Conservation (phyloP, 2,329 filamentous ascomycete genomes). For the Colletotrichum lini region DNA sequence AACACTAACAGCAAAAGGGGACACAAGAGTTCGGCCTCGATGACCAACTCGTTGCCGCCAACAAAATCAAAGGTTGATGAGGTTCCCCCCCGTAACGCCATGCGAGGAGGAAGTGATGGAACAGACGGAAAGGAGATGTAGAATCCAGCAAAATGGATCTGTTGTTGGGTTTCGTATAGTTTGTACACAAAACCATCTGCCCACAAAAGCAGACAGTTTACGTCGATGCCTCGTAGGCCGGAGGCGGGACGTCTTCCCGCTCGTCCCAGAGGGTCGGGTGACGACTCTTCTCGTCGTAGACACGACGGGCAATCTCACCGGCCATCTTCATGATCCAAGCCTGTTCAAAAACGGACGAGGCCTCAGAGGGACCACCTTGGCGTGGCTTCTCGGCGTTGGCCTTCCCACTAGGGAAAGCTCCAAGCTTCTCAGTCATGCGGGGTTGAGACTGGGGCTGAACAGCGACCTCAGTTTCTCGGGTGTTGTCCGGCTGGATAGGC, state of each 20-base stretch:
- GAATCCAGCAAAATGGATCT: conserved; percentile 21
- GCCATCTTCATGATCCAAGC: conserved; percentile 96
- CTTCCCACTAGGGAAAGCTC: conserved; percentile 48
- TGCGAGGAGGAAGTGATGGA: conserved; percentile 39
- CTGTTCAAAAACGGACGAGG: conserved; percentile 76
- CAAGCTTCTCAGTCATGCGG: conserved; percentile 45
- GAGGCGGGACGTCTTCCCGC: conserved; percentile 70
- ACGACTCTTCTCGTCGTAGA: conserved; percentile 86
- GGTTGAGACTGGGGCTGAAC: conserved; percentile 34
- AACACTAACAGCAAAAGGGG: conserved; percentile 34
- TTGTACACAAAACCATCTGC: conserved; percentile 36
- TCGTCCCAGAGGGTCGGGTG: conserved; percentile 68
- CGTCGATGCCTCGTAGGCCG: conserved; percentile 71
- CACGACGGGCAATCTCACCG: conserved; percentile 87
- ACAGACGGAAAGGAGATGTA: conserved; percentile 38
- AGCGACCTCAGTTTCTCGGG: conserved; percentile 39
- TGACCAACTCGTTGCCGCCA: conserved; percentile 7
- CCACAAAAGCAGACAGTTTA: conserved; percentile 50
- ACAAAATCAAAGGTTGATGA: not conserved
- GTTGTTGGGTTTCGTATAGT: conserved; percentile 31
- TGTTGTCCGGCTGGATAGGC: conserved; percentile 37
- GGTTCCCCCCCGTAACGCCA: conserved; percentile 37
- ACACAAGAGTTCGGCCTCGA: not conserved
- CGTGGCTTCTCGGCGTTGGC: conserved; percentile 51
- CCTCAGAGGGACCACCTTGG: conserved; percentile 57